Conservation (phyloP, 352 stramenopile genomes). For the Pythium biforme region DNA sequence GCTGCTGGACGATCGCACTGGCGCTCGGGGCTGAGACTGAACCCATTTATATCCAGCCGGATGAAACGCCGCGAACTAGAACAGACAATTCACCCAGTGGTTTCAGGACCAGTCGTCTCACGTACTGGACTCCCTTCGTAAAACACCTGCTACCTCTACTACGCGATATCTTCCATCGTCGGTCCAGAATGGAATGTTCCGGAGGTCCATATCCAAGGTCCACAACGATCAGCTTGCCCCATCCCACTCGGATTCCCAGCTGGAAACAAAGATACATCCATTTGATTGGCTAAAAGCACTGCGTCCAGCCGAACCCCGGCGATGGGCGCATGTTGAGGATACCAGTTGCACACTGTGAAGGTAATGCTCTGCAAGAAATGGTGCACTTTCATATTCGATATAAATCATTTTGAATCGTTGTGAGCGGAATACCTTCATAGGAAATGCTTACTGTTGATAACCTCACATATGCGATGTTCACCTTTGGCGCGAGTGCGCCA, state of each 20-base stretch:
- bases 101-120: slow-evolving; percentile 14
- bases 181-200: slow-evolving; percentile 13
- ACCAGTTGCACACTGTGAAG: not conserved
- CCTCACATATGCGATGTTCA: not conserved
- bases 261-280: slow-evolving; percentile 12
- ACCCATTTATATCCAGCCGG: slow-evolving; percentile 21
- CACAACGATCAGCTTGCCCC: slow-evolving; percentile 1
- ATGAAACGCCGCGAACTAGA: not conserved
- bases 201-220: not conserved
- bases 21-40: slow-evolving; percentile 6
- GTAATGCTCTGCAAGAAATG: not conserved
- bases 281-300: slow-evolving; percentile 18
- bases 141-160: not conserved
- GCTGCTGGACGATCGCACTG: not conserved
- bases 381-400: not conserved
- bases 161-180: not conserved
- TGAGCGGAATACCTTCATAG: too few relatives aligned
- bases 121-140: slow-evolving; percentile 5
- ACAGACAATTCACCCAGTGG: not conserved
- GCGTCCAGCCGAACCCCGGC: not conserved
- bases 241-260: not conserved
- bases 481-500: not conserved
- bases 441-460: not conserved
- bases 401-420: slow-evolving; percentile 6
- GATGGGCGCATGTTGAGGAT: slow-evolving; percentile 15